A percentile compares a stretch with the other conserved stretches of the same genome.
phyloP scores from a whole-genome alignment of 2,329 filamentous ascomycete genomes.

The Sclerotinia spermophila region DNA sequence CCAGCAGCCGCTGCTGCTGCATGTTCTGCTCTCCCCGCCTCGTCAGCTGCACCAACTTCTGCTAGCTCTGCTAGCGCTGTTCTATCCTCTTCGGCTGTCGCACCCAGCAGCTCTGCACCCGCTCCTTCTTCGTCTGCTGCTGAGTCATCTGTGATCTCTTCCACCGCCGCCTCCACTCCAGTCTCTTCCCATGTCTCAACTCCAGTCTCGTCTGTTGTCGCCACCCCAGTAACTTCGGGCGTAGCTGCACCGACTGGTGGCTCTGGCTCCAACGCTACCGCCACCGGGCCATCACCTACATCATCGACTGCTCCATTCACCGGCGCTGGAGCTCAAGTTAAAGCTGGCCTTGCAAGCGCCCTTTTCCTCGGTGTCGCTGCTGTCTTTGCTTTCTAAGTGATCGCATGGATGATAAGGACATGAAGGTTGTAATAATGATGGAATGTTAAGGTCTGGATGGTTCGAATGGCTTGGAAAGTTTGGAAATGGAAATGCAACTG shows the following conservation, averaged over 20 bases:
- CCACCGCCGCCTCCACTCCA: background rate
- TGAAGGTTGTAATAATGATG: conserved; percentile 7
- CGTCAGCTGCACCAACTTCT: background rate
- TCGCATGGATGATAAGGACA: background rate
- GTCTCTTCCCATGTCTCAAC: background rate
- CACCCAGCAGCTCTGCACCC: background rate
- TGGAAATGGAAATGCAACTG: background rate
- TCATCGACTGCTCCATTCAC: conserved; percentile 1
- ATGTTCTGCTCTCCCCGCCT: conserved; percentile 3
- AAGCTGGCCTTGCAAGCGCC: background rate
- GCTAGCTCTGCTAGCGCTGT: background rate
- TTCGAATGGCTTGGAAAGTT: background rate
- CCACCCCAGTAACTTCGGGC: background rate
- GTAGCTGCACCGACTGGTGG: conserved; percentile 14
- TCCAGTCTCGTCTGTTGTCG: background rate
- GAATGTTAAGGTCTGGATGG: background rate
- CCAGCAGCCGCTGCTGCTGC: background rate
- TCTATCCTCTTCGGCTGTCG: background rate
- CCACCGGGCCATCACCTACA: background rate
- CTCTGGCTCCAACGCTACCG: conserved; percentile 4
- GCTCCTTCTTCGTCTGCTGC: conserved; percentile 6
- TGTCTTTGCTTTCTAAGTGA: background rate
- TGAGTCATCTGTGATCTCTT: background rate
- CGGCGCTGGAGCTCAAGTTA: conserved; percentile 11
- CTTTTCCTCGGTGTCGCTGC: background rate